Evolutionary conservation across 345 rosid species (phyloP), one percentile per base, ranked within the genome.

Genomic region (Pseudoturritis turrita): DNA sequence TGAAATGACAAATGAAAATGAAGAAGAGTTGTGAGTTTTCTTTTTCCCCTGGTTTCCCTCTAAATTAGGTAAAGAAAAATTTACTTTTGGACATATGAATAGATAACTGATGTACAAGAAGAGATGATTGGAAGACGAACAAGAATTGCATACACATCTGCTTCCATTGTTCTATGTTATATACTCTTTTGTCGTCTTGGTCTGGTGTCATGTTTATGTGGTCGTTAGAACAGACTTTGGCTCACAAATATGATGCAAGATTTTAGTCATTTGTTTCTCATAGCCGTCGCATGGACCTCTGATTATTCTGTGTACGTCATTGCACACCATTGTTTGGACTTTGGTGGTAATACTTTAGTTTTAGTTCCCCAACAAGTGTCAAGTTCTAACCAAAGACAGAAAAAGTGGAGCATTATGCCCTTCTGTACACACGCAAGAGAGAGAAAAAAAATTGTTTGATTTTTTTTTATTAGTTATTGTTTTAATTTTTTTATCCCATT

Each of bases 11-110:
- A 53, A 19, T 22, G 88, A 80, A 74, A 63, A 70, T 54, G 68
- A 58, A 47, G 84, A 88, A 71, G 72, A 58, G 62, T 82, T 74
- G 75, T 85, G 79, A 86, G 19, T 54, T 19, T 45, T 15, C 45
- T 41, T 10, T 17, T 26, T 55, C 35, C 33, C 23, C 33, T 49
- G 37, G 25, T 29, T 72, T 72, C 31, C 15, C 36, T 58, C 21
- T 10, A 23, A 70, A 46, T 45, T 73, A 65, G 57, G 72, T 49
- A 21, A 57, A 39, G 44, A 28, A 65, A 57, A 26, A 45, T 37
- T 36, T 33, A 33, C 37, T 25, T 18, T 49, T 65, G 78, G 66
- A 57, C 39, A 66, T 66, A 65, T 46, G 49, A 60, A 51, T 50
- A 74, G 73, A 33, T 21, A 65, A 58, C 6, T 7, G 51, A 36